Base-by-base conservation (phyloP, 768 basidiomycete genomes). In the Mycena pura region DNA sequence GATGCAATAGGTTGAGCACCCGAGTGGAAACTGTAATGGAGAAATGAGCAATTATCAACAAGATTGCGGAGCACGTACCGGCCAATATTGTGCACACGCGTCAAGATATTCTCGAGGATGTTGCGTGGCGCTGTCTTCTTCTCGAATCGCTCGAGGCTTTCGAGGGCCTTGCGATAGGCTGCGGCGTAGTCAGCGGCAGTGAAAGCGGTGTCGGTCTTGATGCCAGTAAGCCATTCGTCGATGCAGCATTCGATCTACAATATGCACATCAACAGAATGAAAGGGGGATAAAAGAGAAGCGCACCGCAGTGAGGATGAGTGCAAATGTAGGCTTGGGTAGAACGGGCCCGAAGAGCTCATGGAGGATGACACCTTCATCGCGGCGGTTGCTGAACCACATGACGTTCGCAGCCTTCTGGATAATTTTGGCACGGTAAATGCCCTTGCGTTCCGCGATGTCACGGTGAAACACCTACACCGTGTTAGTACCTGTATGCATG, bases 301-400 rank as follows among this genome's bases (percentile, higher is more conserved):
- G 13, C 34, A 65, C 66, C 13, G 65, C 68, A 43, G 65, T 60
- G 3, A 71, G 56, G 13, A 69, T 57, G 8, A 70, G 59, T 0
- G 69, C 72, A 6, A 72, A 19, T 0, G 60, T 56, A 3, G 47
- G 51, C n/a, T 39, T 50, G n/a, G 47, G 60, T 6, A 55, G 34
- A 17, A 68, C 38, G n/a, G 70, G 73, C n/a, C 67, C 60, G 28
- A 74, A 75, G 19, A 66, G 47, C 31, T 61, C 65, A 13, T 47
- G 47, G 27, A 69, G 59, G 3, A 57, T 41, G 4, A 72, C 56
- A 27, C 74, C 74, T 36, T 74, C 68, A 50, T 70, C 67, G n/a
- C 47, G 52, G 2, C 52, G 55, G 51, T 73, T 72, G 21, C 44
- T 45, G 45, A 75, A 74, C 70, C 70, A 74, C 48, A 72, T 63